Evolutionary conservation across 2,329 filamentous ascomycete genomes (phyloP).

Genomic region (Stenocarpella maydis): DNA sequence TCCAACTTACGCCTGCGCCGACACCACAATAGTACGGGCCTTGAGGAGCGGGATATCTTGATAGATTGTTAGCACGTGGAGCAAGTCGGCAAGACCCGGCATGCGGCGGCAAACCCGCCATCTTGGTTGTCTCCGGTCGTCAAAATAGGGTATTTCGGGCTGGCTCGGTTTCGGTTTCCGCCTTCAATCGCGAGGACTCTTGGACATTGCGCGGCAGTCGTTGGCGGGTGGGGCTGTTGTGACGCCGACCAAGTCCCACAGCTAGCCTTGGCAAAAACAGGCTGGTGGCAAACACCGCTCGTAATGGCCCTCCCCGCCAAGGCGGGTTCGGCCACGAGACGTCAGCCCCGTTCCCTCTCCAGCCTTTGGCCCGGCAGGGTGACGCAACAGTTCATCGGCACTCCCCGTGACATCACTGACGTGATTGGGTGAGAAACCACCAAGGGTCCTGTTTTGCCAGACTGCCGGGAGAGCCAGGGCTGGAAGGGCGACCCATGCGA

Average conservation of each 20-base stretch:
- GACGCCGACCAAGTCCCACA: neutral
- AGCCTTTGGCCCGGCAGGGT: conserved; percentile 1
- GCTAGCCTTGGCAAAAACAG: conserved; percentile 5
- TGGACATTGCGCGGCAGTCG: neutral
- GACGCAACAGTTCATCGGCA: neutral
- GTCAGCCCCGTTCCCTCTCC: neutral
- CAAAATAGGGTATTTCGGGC: neutral
- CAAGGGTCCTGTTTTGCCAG: neutral
- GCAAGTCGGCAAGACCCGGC: too few species aligned
- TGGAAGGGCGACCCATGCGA: neutral
- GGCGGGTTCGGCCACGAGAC: neutral
- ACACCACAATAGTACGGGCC: conserved; percentile 99
- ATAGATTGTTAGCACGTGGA: neutral
- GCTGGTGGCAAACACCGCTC: conserved; percentile 2
- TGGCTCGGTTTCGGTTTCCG: neutral
- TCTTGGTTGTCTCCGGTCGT: neutral
- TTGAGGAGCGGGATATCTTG: conserved; percentile 90
- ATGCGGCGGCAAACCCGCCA: neutral
- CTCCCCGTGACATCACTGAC: conserved; percentile 6
- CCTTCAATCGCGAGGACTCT: conserved; percentile 4
- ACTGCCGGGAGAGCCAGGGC: neutral
- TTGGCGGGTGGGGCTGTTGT: neutral
- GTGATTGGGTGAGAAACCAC: neutral
- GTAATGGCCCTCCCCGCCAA: neutral
- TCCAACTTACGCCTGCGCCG: conserved; percentile 68